These are phyloP conservation scores for Chaetothyriales sp. DNA, from an alignment of 2,329 filamentous ascomycete genomes.

Conservation along the genomic window DNA sequence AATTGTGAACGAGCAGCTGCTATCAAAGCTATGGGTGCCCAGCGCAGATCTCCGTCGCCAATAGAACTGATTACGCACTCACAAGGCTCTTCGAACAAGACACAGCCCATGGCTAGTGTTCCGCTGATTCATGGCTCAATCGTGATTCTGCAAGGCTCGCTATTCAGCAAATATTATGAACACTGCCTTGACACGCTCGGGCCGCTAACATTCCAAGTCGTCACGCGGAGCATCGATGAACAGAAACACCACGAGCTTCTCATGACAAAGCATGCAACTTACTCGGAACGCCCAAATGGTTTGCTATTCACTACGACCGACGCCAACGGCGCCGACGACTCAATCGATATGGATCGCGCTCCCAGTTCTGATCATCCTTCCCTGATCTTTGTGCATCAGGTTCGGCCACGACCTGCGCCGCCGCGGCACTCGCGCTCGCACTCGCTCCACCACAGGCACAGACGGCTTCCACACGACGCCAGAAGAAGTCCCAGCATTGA, in stretches of 20 bases:
- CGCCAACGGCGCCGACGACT: not conserved
- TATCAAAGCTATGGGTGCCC: not conserved
- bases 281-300: not conserved
- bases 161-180: not conserved
- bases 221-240: not conserved
- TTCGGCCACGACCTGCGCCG: not conserved
- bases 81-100: no score
- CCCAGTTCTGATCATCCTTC: not conserved
- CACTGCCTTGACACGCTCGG: not conserved
- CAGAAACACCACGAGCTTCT: not conserved
- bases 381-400: no score
- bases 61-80: no score
- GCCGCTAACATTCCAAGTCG: not conserved
- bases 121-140: constrained; percentile 1
- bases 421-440: no score
- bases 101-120: not conserved
- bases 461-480: no score
- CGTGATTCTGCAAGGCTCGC: not conserved
- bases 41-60: no score
- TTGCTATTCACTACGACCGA: not conserved
- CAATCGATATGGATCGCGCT: not conserved
- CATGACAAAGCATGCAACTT: not conserved
- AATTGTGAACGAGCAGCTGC: not conserved
- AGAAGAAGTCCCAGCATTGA: no score
- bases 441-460: no score